Evolutionary conservation across 805 yeast species (phyloP).

Genomic region (Sugiyamaella floridensis): DNA sequence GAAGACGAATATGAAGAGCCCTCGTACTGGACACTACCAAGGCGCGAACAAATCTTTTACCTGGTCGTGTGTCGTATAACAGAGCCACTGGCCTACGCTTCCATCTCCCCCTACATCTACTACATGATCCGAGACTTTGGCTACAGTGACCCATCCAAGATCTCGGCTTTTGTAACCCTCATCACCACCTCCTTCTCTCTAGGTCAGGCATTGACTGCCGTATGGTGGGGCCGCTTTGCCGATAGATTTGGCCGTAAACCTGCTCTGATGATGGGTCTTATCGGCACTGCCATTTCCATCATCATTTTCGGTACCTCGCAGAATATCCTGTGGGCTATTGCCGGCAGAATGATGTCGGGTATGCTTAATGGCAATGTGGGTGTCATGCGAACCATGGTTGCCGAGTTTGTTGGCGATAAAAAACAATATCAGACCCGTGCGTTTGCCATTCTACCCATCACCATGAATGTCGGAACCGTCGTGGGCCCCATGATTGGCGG

Average conservation of each 20-base stretch:
- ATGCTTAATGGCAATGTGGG: constrained; percentile 56
- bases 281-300: constrained; percentile 46
- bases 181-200: constrained; percentile 54
- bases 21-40: constrained; percentile 22
- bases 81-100: constrained; percentile 59
- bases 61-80: constrained; percentile 36
- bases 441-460: constrained; percentile 50
- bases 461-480: constrained; percentile 53
- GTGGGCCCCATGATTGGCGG: constrained; percentile 56
- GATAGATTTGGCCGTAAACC: constrained; percentile 51
- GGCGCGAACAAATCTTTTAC: constrained; percentile 18
- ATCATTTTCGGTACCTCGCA: constrained; percentile 48
- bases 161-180: constrained; percentile 36
- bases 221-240: constrained; percentile 53
- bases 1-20: constrained; percentile 2
- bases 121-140: constrained; percentile 57
- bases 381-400: constrained; percentile 54
- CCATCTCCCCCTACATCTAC: constrained; percentile 56
- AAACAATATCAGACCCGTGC: constrained; percentile 56
- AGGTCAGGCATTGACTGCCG: constrained; percentile 49
- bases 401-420: constrained; percentile 48
- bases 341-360: constrained; percentile 50
- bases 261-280: constrained; percentile 44
- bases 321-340: constrained; percentile 45
- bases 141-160: constrained; percentile 18